A percentile compares a stretch with the other conserved stretches of the same genome.
Conservation (phyloP, 768 basidiomycete species). For the Calocybe gangraenosa region DNA sequence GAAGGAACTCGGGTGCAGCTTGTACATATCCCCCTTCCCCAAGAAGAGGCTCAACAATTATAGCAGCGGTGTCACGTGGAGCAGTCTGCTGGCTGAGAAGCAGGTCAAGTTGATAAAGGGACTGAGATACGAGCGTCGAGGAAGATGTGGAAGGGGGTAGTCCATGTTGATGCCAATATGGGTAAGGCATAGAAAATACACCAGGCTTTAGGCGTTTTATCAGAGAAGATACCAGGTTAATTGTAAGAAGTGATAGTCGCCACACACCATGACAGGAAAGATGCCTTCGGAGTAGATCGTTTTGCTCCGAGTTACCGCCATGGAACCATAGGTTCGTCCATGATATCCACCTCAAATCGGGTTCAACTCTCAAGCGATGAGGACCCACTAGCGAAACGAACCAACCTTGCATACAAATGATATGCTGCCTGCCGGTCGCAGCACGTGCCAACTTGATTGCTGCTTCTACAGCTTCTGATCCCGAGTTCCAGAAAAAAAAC, state of each 20-base stretch:
- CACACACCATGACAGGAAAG: conserved; percentile 73
- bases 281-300: conserved; percentile 81
- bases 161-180: conserved; percentile 88
- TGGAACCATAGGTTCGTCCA: conserved; percentile 89
- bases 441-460: conserved; percentile 82
- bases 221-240: background rate
- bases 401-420: conserved; percentile 86
- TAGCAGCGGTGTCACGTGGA: conserved; percentile 87
- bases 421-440: conserved; percentile 78
- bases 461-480: conserved; percentile 89
- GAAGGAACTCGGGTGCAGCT: conserved; percentile 75
- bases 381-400: background rate
- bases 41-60: conserved; percentile 88
- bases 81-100: conserved; percentile 73
- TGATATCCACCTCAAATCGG: conserved; percentile 66
- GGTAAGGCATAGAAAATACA: conserved; percentile 77
- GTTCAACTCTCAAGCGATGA: background rate
- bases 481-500: conserved; percentile 98
- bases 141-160: conserved; percentile 50
- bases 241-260: background rate
- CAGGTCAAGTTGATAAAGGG: conserved; percentile 80
- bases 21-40: conserved; percentile 97
- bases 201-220: conserved; percentile 58
- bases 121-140: conserved; percentile 53
- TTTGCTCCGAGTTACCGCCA: conserved; percentile 93